Percentiles rank a stretch among this genome's conserved stretches.
Conservation (phyloP, 108 stramenopile genomes). For the Aurantiochytrium sp. region DNA sequence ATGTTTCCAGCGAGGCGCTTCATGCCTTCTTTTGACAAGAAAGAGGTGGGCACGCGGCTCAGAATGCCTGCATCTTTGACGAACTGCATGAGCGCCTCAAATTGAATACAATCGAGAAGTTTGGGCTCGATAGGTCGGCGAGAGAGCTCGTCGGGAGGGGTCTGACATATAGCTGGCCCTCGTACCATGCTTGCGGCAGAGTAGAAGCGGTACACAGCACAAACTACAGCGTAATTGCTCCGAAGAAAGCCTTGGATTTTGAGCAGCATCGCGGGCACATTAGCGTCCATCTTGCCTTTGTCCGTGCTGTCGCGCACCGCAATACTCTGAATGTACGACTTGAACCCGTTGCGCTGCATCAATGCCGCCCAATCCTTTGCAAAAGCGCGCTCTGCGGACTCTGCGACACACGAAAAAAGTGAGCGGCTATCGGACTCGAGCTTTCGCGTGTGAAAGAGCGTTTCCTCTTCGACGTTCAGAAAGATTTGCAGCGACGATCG, state of each 20-base stretch:
- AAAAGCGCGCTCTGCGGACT: neutral
- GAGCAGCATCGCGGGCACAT: neutral
- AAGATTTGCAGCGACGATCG: neutral
- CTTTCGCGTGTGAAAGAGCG: neutral
- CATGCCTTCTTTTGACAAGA: neutral
- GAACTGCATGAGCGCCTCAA: neutral
- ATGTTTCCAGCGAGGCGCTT: neutral
- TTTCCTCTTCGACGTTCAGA: neutral
- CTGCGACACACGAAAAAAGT: neutral
- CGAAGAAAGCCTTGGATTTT: neutral
- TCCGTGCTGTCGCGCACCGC: constrained; percentile 7
- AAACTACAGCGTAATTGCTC: neutral
- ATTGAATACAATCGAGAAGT: neutral
- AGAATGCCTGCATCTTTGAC: neutral
- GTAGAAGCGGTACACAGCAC: neutral
- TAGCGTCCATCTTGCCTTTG: neutral
- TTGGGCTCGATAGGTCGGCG: neutral
- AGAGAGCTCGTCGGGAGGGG: neutral
- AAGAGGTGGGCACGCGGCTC: neutral
- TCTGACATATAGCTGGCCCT: neutral
- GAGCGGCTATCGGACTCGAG: neutral
- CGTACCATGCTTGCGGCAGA: neutral
- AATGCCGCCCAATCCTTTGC: neutral
- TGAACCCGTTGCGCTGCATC: neutral
- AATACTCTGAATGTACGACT: neutral